Percentiles rank a stretch among this genome's conserved stretches.
These are phyloP conservation scores for Marvania coccoides DNA, from an alignment of 139 green algal genomes.

Conservation along the genomic window DNA sequence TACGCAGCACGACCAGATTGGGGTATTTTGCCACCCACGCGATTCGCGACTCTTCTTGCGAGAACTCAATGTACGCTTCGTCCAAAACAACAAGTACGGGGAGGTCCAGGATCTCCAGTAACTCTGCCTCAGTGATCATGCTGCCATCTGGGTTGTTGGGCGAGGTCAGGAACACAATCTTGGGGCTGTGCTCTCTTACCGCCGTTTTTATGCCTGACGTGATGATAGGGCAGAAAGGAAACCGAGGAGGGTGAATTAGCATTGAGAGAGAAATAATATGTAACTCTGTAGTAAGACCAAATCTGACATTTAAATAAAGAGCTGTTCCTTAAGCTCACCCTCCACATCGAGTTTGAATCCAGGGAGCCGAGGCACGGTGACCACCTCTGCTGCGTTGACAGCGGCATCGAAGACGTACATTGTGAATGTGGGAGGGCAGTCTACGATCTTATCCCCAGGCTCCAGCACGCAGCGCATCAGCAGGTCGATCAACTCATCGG, in stretches of 20 bases:
- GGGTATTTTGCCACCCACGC: slow-evolving; percentile 60
- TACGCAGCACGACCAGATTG: slow-evolving; percentile 96
- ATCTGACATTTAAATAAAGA: neutral
- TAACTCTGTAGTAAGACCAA: too few relatives aligned
- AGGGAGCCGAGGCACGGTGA: slow-evolving; percentile 76
- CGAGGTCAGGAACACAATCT: slow-evolving; percentile 97
- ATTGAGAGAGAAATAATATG: neutral
- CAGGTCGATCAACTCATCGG: slow-evolving; percentile 93
- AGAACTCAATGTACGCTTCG: slow-evolving; percentile 99
- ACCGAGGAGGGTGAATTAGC: neutral
- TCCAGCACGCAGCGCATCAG: slow-evolving; percentile 92
- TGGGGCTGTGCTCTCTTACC: slow-evolving; percentile 74
- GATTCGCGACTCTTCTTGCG: slow-evolving; percentile 44
- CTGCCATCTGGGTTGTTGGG: slow-evolving; percentile 98
- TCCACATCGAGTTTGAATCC: slow-evolving; percentile 87
- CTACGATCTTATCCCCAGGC: slow-evolving; percentile 85
- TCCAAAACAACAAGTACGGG: slow-evolving; percentile 95
- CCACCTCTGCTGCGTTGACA: slow-evolving; percentile 77
- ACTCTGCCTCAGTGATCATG: slow-evolving; percentile 73
- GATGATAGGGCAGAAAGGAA: neutral
- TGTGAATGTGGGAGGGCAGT: slow-evolving; percentile 92
- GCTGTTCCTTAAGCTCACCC: slow-evolving; percentile 23
- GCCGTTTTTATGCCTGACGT: slow-evolving; percentile 51
- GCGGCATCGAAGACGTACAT: slow-evolving; percentile 98
- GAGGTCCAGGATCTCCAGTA: slow-evolving; percentile 69